Percentiles rank a stretch among this genome's conserved stretches.
phyloP scores from a whole-genome alignment of 148 eudicot species.

The Fallopia convolvulus region DNA sequence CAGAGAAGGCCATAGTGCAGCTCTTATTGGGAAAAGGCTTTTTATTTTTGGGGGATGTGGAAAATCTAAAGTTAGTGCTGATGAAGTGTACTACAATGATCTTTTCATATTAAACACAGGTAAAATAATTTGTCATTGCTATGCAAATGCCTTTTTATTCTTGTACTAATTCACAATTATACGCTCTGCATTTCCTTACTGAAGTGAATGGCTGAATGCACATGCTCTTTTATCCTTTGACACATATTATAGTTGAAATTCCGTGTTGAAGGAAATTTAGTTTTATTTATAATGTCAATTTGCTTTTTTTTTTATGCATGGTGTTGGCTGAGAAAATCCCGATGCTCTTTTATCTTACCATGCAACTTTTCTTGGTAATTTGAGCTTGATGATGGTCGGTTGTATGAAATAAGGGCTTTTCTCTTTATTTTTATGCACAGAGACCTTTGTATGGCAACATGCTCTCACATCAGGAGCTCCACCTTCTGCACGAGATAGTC shows the following conservation, averaged over 20 bases:
- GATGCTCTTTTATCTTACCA: background rate
- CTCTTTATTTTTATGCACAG: constrained; percentile 29
- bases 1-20: constrained; percentile 96
- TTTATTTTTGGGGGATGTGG: constrained; percentile 97
- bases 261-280: background rate
- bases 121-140: constrained; percentile 4
- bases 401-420: constrained; percentile 1
- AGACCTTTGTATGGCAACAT: constrained; percentile 67
- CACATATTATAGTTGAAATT: background rate
- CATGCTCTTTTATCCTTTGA: background rate
- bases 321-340: background rate
- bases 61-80: constrained; percentile 37
- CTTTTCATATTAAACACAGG: constrained; percentile 80
- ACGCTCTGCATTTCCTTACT: background rate
- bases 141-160: background rate
- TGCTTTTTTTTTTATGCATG: background rate
- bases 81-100: constrained; percentile 71
- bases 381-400: background rate
- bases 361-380: background rate
- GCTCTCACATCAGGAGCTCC: constrained; percentile 60
- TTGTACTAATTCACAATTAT: background rate
- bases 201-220: background rate
- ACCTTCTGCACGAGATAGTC: constrained; percentile 85
- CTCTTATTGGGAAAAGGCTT: constrained; percentile 68
- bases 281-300: background rate